Base-by-base conservation (phyloP, 2,329 filamentous ascomycete genomes). In the Penicillium sp. region DNA sequence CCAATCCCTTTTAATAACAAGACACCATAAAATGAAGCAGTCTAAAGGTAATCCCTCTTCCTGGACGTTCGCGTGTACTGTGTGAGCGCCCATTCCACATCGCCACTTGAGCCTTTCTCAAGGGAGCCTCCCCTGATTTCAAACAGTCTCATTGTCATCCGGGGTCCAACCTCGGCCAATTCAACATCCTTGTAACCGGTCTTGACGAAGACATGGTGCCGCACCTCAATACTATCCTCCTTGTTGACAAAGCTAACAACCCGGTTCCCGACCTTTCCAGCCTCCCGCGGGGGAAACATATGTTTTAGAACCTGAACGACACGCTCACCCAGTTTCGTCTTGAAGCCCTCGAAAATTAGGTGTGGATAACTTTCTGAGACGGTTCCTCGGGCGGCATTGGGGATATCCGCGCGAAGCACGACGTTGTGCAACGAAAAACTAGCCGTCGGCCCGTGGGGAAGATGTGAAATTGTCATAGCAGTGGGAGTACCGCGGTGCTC, bases 101-200 rank as follows among this genome's bases (percentile, higher is more conserved):
- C 95, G 4, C 94, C 94, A 68, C 96, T 91, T 77, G 96, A 96
- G 73, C 93, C 77, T 65, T 82, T 96, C 75, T 98, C 95, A 63
- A 97, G 82, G 4, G 94, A 96, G 17, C 95, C 94, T 57, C 90
- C 90, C 51, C 93, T 86, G 64, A 99, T 97, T 81, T 98, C 92
- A 74, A 98, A 99, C 57, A 93, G 82, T 68, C 92, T 85, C 92
- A 98, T 95, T n/a, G 93, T 97, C 92, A 98, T 97, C 61, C 95
- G 85, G 1, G 95, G 95, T 0, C 94, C 93, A 55, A 96, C 92
- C 76, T 97, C 93, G 15, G 91, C 90, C 70, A 97, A 79, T 77
- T 96, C 93, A 3, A 98, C 92, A 62, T 90, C 91, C 73, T 96
- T 89, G 73, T 94, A 95, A 0, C 91, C 90, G 0, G 95, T 98